Evolutionary conservation across 2,329 filamentous ascomycete species (phyloP).

Genomic region (Dactylellina sp.): DNA sequence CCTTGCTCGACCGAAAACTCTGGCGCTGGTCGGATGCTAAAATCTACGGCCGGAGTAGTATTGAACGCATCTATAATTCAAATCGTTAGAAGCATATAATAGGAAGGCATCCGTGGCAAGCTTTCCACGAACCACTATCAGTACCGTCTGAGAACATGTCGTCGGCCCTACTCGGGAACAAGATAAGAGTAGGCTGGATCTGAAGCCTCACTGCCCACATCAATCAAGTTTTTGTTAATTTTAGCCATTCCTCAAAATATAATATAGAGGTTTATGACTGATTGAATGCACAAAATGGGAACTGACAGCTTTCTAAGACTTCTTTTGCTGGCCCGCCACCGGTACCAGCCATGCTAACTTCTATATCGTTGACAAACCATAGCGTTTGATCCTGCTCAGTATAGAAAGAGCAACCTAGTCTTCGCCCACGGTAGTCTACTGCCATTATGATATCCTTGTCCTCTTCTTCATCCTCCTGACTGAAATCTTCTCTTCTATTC

Average conservation of each 20-base stretch:
- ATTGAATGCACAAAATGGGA: not conserved
- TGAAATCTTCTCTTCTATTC: not conserved
- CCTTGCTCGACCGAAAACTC: conserved; percentile 54
- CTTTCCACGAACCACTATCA: conserved; percentile 8
- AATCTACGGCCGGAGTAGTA: conserved; percentile 2
- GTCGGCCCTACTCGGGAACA: conserved; percentile 71
- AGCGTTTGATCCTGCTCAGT: conserved; percentile 58
- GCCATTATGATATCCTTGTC: conserved; percentile 59
- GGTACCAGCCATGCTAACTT: conserved; percentile 44
- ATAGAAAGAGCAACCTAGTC: conserved; percentile 60
- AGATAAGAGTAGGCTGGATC: conserved; percentile 72
- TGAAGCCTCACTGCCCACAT: conserved; percentile 70
- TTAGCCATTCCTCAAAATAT: too few relatives aligned
- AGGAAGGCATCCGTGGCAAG: not conserved
- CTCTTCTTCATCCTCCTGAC: conserved; percentile 68
- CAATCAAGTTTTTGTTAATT: not conserved
- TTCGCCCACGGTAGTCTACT: conserved; percentile 58
- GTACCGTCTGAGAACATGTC: conserved; percentile 64
- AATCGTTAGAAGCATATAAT: not conserved
- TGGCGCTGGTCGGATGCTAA: conserved; percentile 50
- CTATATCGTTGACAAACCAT: conserved; percentile 60
- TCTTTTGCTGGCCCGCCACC: conserved; percentile 35
- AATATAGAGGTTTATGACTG: not conserved
- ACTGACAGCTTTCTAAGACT: conserved; percentile 46
- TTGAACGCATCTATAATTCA: conserved; percentile 5